Percentiles rank a stretch among this genome's conserved stretches.
Evolutionary conservation across 2,329 filamentous ascomycete species (phyloP).

Genomic region (Botrytis sinoallii): DNA sequence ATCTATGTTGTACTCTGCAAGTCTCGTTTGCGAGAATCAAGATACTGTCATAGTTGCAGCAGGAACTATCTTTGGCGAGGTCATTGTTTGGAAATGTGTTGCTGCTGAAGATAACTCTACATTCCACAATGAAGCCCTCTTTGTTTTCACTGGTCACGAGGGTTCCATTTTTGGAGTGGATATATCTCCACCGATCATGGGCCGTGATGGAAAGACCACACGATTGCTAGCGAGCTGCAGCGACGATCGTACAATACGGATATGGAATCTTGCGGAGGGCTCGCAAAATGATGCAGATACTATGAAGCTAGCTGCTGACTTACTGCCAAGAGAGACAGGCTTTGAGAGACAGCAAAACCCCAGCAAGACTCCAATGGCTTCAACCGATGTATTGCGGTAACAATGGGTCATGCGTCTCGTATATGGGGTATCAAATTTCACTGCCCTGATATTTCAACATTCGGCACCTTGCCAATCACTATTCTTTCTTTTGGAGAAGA

Average conservation of each 20-base stretch:
- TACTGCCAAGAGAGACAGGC: slow-evolving; percentile 53
- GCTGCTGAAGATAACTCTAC: slow-evolving; percentile 31
- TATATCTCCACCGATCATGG: slow-evolving; percentile 59
- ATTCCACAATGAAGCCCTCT: slow-evolving; percentile 45
- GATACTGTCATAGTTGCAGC: slow-evolving; percentile 71
- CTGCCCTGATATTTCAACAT: slow-evolving; percentile 13
- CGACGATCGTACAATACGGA: slow-evolving; percentile 82
- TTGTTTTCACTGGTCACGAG: slow-evolving; percentile 68
- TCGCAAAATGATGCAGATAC: slow-evolving; percentile 5
- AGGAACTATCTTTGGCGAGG: slow-evolving; percentile 92
- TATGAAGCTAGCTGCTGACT: background rate
- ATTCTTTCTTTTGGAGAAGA: slow-evolving; percentile 85
- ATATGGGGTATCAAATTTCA: slow-evolving; percentile 85
- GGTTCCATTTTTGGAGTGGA: slow-evolving; percentile 90
- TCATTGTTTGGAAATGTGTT: slow-evolving; percentile 79
- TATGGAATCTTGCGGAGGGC: slow-evolving; percentile 68
- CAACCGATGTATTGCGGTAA: slow-evolving; percentile 59
- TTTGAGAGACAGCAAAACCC: slow-evolving; percentile 47
- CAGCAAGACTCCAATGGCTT: slow-evolving; percentile 36
- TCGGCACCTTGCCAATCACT: slow-evolving; percentile 39
- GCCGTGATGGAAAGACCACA: slow-evolving; percentile 41
- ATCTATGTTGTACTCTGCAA: slow-evolving; percentile 84
- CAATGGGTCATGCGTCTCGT: slow-evolving; percentile 82
- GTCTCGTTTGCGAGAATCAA: slow-evolving; percentile 60
- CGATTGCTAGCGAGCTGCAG: slow-evolving; percentile 87